Conservation (phyloP, 495 filamentous ascomycete species). For the Penicillium roqueforti region DNA sequence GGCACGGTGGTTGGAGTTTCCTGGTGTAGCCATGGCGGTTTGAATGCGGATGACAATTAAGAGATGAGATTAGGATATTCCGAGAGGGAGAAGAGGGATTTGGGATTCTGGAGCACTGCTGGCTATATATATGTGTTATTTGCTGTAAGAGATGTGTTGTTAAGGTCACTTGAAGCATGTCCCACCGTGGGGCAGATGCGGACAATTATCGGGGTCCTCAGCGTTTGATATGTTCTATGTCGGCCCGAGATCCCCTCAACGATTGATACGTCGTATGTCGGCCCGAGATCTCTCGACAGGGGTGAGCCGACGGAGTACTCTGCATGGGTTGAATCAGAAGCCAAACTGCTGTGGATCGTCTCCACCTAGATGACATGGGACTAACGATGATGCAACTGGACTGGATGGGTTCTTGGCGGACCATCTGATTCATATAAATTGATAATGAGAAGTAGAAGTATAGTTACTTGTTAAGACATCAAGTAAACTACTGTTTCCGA, state of each 20-base stretch:
- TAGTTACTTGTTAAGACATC: too few species aligned
- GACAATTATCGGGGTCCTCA: slow-evolving; percentile 20
- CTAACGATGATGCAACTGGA: slow-evolving; percentile 10
- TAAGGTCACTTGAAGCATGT: slow-evolving; percentile 8
- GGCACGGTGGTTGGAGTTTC: slow-evolving; percentile 37
- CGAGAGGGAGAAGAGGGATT: background rate
- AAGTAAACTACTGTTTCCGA: too few species aligned
- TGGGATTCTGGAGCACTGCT: background rate
- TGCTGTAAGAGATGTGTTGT: background rate
- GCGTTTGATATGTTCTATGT: slow-evolving; percentile 11
- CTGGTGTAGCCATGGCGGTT: slow-evolving; percentile 25
- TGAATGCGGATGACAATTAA: background rate
- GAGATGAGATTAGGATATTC: background rate
- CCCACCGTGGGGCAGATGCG: slow-evolving; percentile 28
- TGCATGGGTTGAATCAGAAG: slow-evolving; percentile 14
- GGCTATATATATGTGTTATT: background rate
- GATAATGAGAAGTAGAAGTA: too few species aligned
- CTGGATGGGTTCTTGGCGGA: background rate
- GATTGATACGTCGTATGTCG: too few species aligned
- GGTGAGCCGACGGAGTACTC: too few species aligned
- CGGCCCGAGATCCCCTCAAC: too few species aligned
- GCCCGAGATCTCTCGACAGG: too few species aligned
- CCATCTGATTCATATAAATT: too few species aligned
- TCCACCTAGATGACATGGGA: slow-evolving; percentile 10
- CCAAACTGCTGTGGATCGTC: slow-evolving; percentile 9